Conservation (phyloP, 2,329 filamentous ascomycete species). For the Hymenoscyphus linearis region DNA sequence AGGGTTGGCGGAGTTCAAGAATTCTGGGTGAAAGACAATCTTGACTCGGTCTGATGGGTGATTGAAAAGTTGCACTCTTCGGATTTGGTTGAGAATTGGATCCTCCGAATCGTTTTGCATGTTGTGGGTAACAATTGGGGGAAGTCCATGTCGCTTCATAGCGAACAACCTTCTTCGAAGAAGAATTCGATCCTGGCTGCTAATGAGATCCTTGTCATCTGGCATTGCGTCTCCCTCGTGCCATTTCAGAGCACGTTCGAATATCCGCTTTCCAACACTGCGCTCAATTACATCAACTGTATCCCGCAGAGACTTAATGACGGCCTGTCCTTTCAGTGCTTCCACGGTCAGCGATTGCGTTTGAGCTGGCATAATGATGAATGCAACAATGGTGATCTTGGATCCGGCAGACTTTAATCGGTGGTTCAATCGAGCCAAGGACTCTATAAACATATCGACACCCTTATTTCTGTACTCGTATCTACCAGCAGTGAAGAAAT, state of each 20-base stretch:
- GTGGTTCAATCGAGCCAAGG: constrained; percentile 89
- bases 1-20: constrained; percentile 91
- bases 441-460: constrained; percentile 99
- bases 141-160: constrained; percentile 87
- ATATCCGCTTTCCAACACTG: constrained; percentile 87
- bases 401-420: constrained; percentile 78
- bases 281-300: constrained; percentile 90
- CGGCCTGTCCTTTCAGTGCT: constrained; percentile 91
- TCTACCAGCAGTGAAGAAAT: constrained; percentile 93
- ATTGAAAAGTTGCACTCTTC: constrained; percentile 95
- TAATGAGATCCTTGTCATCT: constrained; percentile 94
- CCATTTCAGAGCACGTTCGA: constrained; percentile 92
- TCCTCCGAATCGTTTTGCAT: constrained; percentile 94
- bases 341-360: constrained; percentile 93
- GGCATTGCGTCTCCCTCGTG: constrained; percentile 90
- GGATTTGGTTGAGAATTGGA: constrained; percentile 91
- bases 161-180: constrained; percentile 88
- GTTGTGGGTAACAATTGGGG: constrained; percentile 97
- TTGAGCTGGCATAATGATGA: constrained; percentile 98
- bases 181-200: constrained; percentile 84
- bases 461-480: constrained; percentile 99
- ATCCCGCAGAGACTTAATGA: constrained; percentile 92
- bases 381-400: constrained; percentile 91
- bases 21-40: constrained; percentile 96
- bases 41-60: constrained; percentile 93